Evolutionary conservation across 2,329 filamentous ascomycete species (phyloP), one percentile per base, ranked within the genome.

Genomic region (Ophiostoma australiae): DNA sequence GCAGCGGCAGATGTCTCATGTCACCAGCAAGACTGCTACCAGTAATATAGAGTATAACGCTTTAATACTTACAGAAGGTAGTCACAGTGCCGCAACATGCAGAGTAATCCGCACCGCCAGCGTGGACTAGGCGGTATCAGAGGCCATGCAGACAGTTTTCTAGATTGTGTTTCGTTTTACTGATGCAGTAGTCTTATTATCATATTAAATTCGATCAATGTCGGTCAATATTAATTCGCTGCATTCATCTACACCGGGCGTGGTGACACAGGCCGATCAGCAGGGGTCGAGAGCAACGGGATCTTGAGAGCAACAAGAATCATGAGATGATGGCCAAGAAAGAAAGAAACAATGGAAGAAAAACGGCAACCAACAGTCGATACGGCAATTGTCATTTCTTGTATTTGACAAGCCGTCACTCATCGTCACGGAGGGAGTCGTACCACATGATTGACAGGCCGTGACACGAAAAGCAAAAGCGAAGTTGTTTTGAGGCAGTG

Each of bases 1-100:
- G 41, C 37, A 65, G 69, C 27, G 58, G 63, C 37, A 70, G 48
- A 63, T 52, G 63, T 48, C 44, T 10, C 5, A 48, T 48, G 17
- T 48, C 44, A 48, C 44, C 44, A 48, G 6, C 39, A 66, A n/a
- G 17, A 6, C n/a, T 52, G 17, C 20, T n/a, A n/a, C 3, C 17
- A 23, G 17, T n/a, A 8, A 52, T 52, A 17, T 10, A 52, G 15
- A 6, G 17, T 8, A 13, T 41, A 41, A 15, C 13, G 1, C 15
- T 11, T 13, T 48, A n/a, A 17, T 20, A 48, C 3, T 8, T 20
- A 15, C 5, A 44, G 15, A 23, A 23, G 48, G 20, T 6, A 20
- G n/a, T 7, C 52, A 58, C 23, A 23, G n/a, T 55, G 58, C 58
- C 58, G 23, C 58, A 63, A 27, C 58, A 33, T 63, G 58, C 58